Evolutionary conservation across 768 basidiomycete species (phyloP), one percentile per base, ranked within the genome.

Genomic region (Gymnopilus junonius): DNA sequence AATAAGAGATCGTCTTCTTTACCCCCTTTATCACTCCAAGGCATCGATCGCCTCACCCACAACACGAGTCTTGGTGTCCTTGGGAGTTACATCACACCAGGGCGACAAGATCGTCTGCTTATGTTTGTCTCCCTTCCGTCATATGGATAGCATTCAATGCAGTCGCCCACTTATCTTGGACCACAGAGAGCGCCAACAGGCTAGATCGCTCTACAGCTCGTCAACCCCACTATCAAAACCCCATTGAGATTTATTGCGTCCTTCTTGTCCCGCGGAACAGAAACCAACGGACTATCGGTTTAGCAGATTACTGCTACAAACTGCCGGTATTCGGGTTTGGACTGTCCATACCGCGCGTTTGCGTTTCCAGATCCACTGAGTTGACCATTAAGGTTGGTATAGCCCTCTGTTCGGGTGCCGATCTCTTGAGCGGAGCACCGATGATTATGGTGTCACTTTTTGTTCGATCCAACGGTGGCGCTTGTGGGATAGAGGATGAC

Each of bases 331-430:
- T 73, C 23, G 77, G 78, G 21, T 69, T 71, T 17, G 80, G 78
- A 68, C 80, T 82, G 17, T 81, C 80, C 58, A 75, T 70, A n/a
- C 81, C 59, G 39, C 75, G 71, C 5, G 63, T 57, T 59, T 76
- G 74, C n/a, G 69, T 65, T 29, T 67, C 72, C 42, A 72, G 69
- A 56, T 76, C 75, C 58, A 72, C 63, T 1, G 71, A 70, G 65
- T 78, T 74, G 32, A 79, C 63, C 50, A 79, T 71, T 32, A 78
- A 63, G 5, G 72, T 67, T 15, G 75, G 73, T 5, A 74, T 62
- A 7, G 63, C 34, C 54, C 65, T 73, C 55, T 72, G 73, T 34
- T 55, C 64, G n/a, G 54, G 34, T 45, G 45, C 34, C 25, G 61
- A 27, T 25, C 39, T 65, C 35, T n/a, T 55, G 14, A 57, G 59